phyloP scores from a whole-genome alignment of 805 yeast genomes.

The Saccharomyces cerevisiae region DNA sequence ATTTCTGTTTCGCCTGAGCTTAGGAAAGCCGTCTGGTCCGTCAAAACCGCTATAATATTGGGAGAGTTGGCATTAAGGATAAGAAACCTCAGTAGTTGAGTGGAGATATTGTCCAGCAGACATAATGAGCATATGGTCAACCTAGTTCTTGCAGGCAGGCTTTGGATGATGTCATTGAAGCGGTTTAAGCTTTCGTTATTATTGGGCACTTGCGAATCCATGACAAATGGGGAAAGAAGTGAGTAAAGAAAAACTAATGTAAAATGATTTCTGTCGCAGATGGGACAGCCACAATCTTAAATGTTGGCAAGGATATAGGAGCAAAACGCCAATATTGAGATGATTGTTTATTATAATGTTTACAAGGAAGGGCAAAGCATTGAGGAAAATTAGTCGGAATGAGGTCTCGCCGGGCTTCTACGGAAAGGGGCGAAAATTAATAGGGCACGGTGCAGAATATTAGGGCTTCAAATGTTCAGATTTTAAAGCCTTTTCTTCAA shows the following conservation, averaged over 20 bases:
- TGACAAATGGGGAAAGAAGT: neutral
- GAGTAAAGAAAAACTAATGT: neutral
- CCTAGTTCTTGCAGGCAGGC: slow-evolving; percentile 45
- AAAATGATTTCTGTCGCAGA: neutral
- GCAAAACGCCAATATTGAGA: neutral
- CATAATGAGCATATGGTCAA: slow-evolving; percentile 62
- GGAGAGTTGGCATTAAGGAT: slow-evolving; percentile 49
- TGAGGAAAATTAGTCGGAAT: neutral
- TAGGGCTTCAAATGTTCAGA: neutral
- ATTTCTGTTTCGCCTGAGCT: slow-evolving; percentile 47
- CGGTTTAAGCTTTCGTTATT: slow-evolving; percentile 15
- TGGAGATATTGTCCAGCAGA: slow-evolving; percentile 69
- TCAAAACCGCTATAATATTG: slow-evolving; percentile 56
- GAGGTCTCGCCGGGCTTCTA: neutral
- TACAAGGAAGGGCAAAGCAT: neutral
- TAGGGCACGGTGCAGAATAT: neutral
- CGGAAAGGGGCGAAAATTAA: neutral
- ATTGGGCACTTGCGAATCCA: neutral
- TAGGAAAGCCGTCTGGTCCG: slow-evolving; percentile 46
- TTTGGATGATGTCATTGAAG: slow-evolving; percentile 17
- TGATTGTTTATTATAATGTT: neutral
- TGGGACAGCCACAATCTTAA: neutral
- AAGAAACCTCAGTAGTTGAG: slow-evolving; percentile 67
- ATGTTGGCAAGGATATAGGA: neutral
- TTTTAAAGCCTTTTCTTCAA: neutral